phyloP scores from a whole-genome alignment of 371 early-diverging fungal genomes.

The Umbelopsis sp. region DNA sequence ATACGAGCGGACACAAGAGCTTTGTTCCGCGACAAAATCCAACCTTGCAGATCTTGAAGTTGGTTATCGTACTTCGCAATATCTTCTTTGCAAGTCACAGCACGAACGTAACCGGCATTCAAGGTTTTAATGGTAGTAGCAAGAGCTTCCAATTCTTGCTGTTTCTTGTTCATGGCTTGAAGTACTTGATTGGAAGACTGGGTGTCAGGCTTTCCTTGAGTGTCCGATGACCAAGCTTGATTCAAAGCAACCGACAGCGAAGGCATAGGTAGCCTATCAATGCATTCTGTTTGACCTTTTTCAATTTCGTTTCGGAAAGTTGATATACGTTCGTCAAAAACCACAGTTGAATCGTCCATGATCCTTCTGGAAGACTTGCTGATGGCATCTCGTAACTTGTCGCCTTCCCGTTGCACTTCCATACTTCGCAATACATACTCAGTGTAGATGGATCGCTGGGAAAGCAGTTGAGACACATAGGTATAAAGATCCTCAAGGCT shows the following conservation, averaged over 20 bases:
- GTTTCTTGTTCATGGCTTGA: not conserved
- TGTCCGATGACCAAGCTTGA: not conserved
- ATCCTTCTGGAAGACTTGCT: conserved; percentile 40
- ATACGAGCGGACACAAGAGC: conserved; percentile 32
- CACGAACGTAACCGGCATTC: not conserved
- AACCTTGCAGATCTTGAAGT: conserved; percentile 31
- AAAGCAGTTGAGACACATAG: conserved; percentile 40
- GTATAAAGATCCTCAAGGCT: conserved; percentile 30
- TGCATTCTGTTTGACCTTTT: conserved; percentile 39
- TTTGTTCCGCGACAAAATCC: conserved; percentile 41
- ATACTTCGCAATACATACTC: conserved; percentile 47
- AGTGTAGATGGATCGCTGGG: conserved; percentile 40
- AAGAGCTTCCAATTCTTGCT: not conserved
- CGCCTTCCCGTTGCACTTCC: conserved; percentile 46
- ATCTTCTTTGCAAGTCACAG: not conserved
- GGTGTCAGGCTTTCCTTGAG: not conserved
- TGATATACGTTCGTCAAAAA: conserved; percentile 29
- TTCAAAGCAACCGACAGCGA: conserved; percentile 28
- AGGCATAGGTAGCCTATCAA: conserved; percentile 35
- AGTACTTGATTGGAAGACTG: not conserved
- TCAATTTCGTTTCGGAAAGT: conserved; percentile 35
- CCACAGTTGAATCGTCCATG: conserved; percentile 31
- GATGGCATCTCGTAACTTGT: conserved; percentile 42
- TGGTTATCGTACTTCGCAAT: conserved; percentile 32
- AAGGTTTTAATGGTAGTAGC: not conserved